Conservation (phyloP, 177 flowering plant genomes). For the Telopea speciosissima region DNA sequence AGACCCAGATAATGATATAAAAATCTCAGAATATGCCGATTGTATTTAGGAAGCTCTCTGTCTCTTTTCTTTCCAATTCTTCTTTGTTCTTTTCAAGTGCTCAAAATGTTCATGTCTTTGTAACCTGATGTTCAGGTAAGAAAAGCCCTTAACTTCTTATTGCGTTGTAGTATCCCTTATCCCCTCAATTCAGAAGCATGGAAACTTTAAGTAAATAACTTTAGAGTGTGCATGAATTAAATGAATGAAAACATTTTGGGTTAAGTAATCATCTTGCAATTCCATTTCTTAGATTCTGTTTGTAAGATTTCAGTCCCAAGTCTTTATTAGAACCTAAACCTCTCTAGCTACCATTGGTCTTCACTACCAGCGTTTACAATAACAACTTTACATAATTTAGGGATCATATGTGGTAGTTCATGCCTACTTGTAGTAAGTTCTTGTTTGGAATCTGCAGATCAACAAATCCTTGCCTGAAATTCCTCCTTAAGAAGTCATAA, state of each 20-base stretch:
- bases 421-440: slow-evolving; percentile 21
- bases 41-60: too few relatives aligned
- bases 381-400: not conserved
- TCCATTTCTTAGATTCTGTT: not conserved
- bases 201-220: too few relatives aligned
- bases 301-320: not conserved
- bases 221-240: not conserved
- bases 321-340: not conserved
- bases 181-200: too few relatives aligned
- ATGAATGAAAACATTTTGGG: not conserved
- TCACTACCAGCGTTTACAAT: not conserved
- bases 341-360: not conserved
- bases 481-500: slow-evolving; percentile 42
- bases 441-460: slow-evolving; percentile 15
- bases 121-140: too few relatives aligned
- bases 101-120: too few relatives aligned
- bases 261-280: too few relatives aligned
- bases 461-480: slow-evolving; percentile 29
- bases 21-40: too few relatives aligned
- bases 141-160: too few relatives aligned
- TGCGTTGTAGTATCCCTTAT: too few relatives aligned
- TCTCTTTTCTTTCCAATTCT: too few relatives aligned
- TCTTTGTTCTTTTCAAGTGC: too few relatives aligned
- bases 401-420: slow-evolving; percentile 16
- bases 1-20: too few relatives aligned